These are phyloP conservation scores for Trypanosoma caninum DNA, from an alignment of 208 protist species.

Conservation along the genomic window DNA sequence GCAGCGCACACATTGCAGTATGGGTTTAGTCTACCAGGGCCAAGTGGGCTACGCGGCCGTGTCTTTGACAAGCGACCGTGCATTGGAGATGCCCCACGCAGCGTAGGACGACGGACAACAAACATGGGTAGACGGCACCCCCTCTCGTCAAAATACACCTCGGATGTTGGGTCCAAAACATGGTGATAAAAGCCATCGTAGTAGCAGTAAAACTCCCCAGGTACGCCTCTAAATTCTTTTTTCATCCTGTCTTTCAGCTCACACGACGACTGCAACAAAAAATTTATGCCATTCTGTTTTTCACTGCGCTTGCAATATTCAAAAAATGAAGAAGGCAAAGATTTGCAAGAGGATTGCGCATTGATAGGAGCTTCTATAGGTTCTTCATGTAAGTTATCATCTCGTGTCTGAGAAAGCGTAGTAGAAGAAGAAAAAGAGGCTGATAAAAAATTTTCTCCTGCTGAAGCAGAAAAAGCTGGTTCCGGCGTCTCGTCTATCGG, in stretches of 20 bases:
- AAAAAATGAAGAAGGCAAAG: too few species aligned
- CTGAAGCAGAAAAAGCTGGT: too few species aligned
- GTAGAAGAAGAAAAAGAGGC: too few species aligned
- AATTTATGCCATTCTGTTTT: not conserved
- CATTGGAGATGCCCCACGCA: not conserved
- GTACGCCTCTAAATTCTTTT: slow-evolving; percentile 15
- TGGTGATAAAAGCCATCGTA: slow-evolving; percentile 24
- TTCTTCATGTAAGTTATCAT: too few species aligned
- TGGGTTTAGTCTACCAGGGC: slow-evolving; percentile 72
- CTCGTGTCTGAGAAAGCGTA: too few species aligned
- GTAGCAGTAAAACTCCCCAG: slow-evolving; percentile 31
- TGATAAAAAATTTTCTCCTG: too few species aligned
- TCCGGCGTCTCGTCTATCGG: too few species aligned
- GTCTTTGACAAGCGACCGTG: slow-evolving; percentile 4
- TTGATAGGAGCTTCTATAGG: too few species aligned
- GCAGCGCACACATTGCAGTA: slow-evolving; percentile 76
- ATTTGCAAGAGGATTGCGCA: too few species aligned
- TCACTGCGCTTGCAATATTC: too few species aligned
- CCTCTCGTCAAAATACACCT: slow-evolving; percentile 1
- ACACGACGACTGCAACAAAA: not conserved
- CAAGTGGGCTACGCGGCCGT: slow-evolving; percentile 37
- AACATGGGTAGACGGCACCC: slow-evolving; percentile 20
- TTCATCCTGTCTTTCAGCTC: not conserved
- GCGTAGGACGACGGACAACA: slow-evolving; percentile 12
- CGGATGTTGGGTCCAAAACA: slow-evolving; percentile 24